phyloP scores from a whole-genome alignment of 2,329 filamentous ascomycete species.

The Apiospora kogelbergensis region DNA sequence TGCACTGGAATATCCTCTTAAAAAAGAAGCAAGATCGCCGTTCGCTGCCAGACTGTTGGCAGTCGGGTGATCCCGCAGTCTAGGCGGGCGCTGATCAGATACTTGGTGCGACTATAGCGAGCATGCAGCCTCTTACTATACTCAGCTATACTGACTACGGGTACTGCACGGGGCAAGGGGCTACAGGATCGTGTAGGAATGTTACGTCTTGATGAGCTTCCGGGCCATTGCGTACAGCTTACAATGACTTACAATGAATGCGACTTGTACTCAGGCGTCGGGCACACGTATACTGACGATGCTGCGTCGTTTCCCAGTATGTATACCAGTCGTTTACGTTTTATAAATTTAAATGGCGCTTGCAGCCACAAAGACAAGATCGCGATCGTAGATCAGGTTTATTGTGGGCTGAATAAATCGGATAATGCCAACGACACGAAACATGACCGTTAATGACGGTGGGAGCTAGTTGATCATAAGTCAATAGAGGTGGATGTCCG shows the following conservation, averaged over 20 bases:
- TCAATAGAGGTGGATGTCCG: not conserved
- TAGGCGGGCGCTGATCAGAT: not conserved
- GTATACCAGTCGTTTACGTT: not conserved
- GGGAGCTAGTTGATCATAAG: not conserved
- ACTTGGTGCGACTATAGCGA: not conserved
- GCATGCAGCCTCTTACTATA: not conserved
- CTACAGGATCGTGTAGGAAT: not conserved
- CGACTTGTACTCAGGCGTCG: not conserved
- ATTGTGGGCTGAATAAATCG: not conserved
- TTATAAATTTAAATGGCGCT: not conserved
- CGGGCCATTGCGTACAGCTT: not conserved
- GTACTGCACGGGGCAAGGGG: too few relatives aligned
- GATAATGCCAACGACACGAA: not conserved
- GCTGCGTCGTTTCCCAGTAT: not conserved
- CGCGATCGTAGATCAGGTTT: not conserved
- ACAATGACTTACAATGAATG: not conserved
- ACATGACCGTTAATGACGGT: not conserved
- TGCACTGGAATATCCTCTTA: not conserved
- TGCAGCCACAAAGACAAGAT: not conserved
- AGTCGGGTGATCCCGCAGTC: not conserved
- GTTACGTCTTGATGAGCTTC: not conserved
- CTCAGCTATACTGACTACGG: not conserved
- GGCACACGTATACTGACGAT: not conserved
- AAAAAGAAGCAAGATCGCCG: not conserved
- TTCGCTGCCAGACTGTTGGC: slow-evolving; percentile 2